Base-by-base conservation (phyloP, 805 yeast species). In the Kuraishia borneana region DNA sequence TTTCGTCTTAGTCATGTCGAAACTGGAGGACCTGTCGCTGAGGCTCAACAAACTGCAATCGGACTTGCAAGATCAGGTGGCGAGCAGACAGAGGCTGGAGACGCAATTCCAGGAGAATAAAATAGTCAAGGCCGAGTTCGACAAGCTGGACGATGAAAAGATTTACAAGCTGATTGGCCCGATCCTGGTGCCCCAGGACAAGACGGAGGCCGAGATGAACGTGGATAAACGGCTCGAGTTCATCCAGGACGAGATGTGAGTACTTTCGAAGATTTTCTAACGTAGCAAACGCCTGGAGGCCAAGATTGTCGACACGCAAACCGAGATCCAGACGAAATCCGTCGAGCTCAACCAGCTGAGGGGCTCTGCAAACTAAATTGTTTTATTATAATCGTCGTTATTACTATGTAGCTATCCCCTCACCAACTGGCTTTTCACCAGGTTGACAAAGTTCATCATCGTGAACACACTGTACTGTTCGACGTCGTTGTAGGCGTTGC, bases 31-130 rank as follows among this genome's bases (percentile, higher is more conserved):
- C 12, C 31, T 52, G 6, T 42, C 52, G 1, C 46, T 45, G 35
- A 36, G 39, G 6, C 47, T 53, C 28, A 39, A 49, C 8, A 36
- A 42, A n/a, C 37, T 50, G 13, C 62, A 58, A 35, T 36, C 41
- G 4, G 47, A 45, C 10, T 39, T 52, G 7, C 60, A 63, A 31
- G 80, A 73, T 34, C 61, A 75, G 29, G 66, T 87, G 25, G 61
- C 72, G 4, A 74, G 85, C 9, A 76, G 97, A 48, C 94, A 89
- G 44, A 73, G 78, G 50, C 68, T 92, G 31, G 99, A 92, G 51
- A 83, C 96, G 1, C 99, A 92, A 58, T 73, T 65, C 46, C 98
- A 92, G 56, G 99, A 92, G 55, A 88, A 88, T 55, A 76, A 76
- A 47, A 88, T 92, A 33, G 98, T 92, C 12, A 67, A 76, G 43